A percentile compares a stretch with the other conserved stretches of the same genome.
phyloP scores from a whole-genome alignment of 345 rosid species.

The Rhizophora apiculata region DNA sequence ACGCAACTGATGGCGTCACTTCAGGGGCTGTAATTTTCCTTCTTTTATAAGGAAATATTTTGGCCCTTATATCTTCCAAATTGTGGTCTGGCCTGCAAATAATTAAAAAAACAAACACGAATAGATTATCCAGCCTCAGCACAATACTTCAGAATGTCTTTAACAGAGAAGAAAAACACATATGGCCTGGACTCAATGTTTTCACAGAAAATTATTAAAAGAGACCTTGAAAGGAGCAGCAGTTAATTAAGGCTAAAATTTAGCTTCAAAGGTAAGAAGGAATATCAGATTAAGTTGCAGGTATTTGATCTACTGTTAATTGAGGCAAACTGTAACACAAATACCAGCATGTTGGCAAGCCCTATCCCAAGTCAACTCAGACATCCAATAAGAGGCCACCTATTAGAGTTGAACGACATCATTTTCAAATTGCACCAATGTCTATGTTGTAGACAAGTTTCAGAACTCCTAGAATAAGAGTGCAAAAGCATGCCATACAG shows the following conservation, averaged over 20 bases:
- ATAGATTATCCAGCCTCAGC: not conserved
- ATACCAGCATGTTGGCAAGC: not conserved
- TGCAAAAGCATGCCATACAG: not conserved
- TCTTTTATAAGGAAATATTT: constrained; percentile 73
- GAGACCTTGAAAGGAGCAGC: not conserved
- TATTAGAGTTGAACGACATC: not conserved
- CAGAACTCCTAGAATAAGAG: not conserved
- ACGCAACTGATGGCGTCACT: constrained; percentile 46
- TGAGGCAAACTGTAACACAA: not conserved
- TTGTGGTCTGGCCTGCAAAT: constrained; percentile 70
- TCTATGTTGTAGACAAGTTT: not conserved
- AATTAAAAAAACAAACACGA: constrained; percentile 14
- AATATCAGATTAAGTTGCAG: no score
- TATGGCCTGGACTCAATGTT: not conserved
- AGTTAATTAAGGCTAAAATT: not conserved
- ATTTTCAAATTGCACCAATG: not conserved
- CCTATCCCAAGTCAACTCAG: constrained; percentile 8
- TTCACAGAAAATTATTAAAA: not conserved
- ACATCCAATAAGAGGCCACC: not conserved
- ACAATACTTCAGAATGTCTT: not conserved
- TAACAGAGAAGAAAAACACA: not conserved
- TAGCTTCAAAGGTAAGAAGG: no score
- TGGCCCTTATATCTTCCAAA: constrained; percentile 84
- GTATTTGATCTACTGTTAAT: not conserved
- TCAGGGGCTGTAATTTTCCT: constrained; percentile 66